A percentile compares a stretch with the other conserved stretches of the same genome.
Conservation (phyloP, 2,329 filamentous ascomycete species). For the Cladosporium sphaerospermum region DNA sequence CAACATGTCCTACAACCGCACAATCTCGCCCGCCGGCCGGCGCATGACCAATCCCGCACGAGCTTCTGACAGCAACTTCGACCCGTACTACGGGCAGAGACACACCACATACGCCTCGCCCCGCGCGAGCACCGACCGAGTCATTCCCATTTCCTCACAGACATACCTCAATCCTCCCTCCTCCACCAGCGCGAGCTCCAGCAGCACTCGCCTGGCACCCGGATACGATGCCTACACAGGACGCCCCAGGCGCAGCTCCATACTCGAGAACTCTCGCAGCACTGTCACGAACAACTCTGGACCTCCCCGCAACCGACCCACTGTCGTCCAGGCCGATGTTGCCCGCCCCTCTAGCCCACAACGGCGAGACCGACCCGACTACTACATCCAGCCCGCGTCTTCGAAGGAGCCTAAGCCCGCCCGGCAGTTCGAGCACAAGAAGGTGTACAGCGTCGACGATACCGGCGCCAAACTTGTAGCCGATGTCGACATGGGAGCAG, state of each 20-base stretch:
- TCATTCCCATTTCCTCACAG: conserved; percentile 32
- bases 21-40: conserved; percentile 29
- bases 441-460: conserved; percentile 45
- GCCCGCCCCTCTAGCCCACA: conserved; percentile 37
- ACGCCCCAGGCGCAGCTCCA: conserved; percentile 40
- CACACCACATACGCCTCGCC: conserved; percentile 28
- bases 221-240: conserved; percentile 40
- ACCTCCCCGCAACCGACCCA: conserved; percentile 30
- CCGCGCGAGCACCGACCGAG: conserved; percentile 29
- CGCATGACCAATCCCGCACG: conserved; percentile 30
- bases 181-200: conserved; percentile 10
- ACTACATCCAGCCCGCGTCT: conserved; percentile 34
- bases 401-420: conserved; percentile 24
- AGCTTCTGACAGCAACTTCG: conserved; percentile 24
- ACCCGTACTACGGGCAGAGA: conserved; percentile 24
- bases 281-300: conserved; percentile 18
- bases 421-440: conserved; percentile 36
- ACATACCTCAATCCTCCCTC: conserved; percentile 28
- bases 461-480: conserved; percentile 32
- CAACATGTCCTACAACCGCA: conserved; percentile 30
- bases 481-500: conserved; percentile 33
- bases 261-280: conserved; percentile 33
- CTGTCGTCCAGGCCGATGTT: conserved; percentile 28
- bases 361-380: conserved; percentile 28
- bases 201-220: conserved; percentile 19